Evolutionary conservation across 352 stramenopile genomes (phyloP).

Genomic region (Globisporangium solare): DNA sequence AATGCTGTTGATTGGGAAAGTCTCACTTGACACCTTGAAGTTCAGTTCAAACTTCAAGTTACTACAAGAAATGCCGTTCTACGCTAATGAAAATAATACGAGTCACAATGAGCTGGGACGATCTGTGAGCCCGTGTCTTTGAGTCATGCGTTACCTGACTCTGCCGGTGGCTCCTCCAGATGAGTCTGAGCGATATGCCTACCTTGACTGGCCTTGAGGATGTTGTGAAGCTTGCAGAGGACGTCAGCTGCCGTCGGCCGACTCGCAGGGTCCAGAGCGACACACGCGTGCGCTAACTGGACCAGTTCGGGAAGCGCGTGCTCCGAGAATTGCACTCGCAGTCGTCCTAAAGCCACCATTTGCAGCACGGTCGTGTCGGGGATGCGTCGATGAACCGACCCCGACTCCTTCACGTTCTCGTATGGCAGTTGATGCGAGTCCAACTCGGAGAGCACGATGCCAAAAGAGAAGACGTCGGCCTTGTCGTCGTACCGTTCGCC

Average conservation of each 20-base stretch:
- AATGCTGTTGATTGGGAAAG: too few relatives aligned
- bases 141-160: too few relatives aligned
- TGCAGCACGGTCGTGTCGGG: constrained; percentile 34
- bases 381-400: constrained; percentile 17
- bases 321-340: constrained; percentile 30
- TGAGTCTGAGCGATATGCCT: constrained; percentile 2
- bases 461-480: constrained; percentile 44
- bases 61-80: too few relatives aligned
- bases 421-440: constrained; percentile 32
- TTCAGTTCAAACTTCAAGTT: too few relatives aligned
- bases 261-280: constrained; percentile 25
- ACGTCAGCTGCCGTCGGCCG: constrained; percentile 29
- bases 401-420: constrained; percentile 15
- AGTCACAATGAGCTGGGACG: too few relatives aligned
- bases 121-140: too few relatives aligned
- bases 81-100: too few relatives aligned
- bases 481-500: constrained; percentile 30
- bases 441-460: constrained; percentile 33
- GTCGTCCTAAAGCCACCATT: constrained; percentile 30
- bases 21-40: too few relatives aligned
- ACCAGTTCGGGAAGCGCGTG: constrained; percentile 20
- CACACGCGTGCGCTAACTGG: constrained; percentile 26
- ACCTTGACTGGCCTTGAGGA: constrained; percentile 26
- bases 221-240: constrained; percentile 31
- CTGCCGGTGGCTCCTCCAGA: not conserved